Base-by-base conservation (phyloP, 148 eudicot species). In the Vaccinium vitisidaea region DNA sequence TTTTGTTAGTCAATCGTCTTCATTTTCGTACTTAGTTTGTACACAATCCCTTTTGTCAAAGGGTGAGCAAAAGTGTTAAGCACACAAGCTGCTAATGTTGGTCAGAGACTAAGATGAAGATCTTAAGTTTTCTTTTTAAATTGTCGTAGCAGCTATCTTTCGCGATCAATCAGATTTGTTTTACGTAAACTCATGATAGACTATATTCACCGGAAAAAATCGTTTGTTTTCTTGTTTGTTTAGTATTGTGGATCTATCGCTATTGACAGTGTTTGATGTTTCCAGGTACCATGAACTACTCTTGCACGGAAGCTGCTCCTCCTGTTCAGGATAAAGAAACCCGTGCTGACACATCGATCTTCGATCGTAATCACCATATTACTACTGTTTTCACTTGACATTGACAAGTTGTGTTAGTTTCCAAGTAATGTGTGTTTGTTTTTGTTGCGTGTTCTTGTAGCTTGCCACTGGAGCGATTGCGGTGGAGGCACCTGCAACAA, bases 401-500 rank as follows among this genome's bases (percentile, higher is more conserved):
- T 69, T 10, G 49, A 10, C 23, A 23, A 32, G 19, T 12, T 10
- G 8, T 73, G 4, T 25, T 6, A 18, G 6, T 14, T 49, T 27
- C 65, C 74, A 16, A 55, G 63, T 73, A 21, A 83, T 48, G 2
- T 78, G 30, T 49, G 25, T 10, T 2, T 81, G 21, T 83, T 75
- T 21, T 61, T 50, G 53, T 80, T 2, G 27, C 55, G 8, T 81
- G 67, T 30, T 80, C 16, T 84, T 83, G 32, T 70, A 93, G 98
- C 98, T 80, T 95, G 98, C 71, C 71, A 58, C 67, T 93, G 97
- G 98, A 87, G 86, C 43, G 85, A 92, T 56, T 95, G 98, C 75
- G 94, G 97, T 12, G 92, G 93, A 77, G 98, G 98, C n/a, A 83
- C 84, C 0, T 93, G 98, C 90, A 91, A 90, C 83, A 90, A 84